These are phyloP conservation scores for Aurifilum marmelostoma DNA, from an alignment of 2,329 filamentous ascomycete species.

Conservation along the genomic window DNA sequence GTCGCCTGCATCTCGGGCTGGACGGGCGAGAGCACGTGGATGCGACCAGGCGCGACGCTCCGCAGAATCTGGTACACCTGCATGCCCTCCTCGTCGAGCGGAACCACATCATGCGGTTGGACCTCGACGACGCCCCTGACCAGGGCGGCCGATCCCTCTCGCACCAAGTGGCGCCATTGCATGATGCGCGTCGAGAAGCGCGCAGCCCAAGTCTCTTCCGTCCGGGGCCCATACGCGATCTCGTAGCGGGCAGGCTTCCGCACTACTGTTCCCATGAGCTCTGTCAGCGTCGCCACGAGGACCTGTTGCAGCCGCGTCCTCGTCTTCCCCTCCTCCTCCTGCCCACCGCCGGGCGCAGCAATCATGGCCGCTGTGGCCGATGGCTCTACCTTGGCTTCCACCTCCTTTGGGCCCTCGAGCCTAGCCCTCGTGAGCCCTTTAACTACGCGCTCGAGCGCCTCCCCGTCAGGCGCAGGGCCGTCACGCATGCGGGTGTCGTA, in stretches of 20 bases:
- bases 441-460: slow-evolving; percentile 28
- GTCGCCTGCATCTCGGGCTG: slow-evolving; percentile 23
- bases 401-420: slow-evolving; percentile 7
- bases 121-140: slow-evolving; percentile 21
- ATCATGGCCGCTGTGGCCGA: not conserved
- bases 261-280: slow-evolving; percentile 24
- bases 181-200: slow-evolving; percentile 28
- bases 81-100: slow-evolving; percentile 27
- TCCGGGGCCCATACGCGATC: slow-evolving; percentile 19
- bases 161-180: slow-evolving; percentile 26
- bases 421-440: slow-evolving; percentile 25
- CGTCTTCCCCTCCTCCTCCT: not conserved
- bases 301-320: slow-evolving; percentile 22
- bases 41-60: slow-evolving; percentile 22
- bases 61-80: slow-evolving; percentile 28
- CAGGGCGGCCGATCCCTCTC: slow-evolving; percentile 18
- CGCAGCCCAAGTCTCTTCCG: slow-evolving; percentile 26
- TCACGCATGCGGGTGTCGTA: slow-evolving; percentile 17
- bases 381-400: not conserved
- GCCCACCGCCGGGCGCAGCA: not conserved
- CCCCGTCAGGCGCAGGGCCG: slow-evolving; percentile 25
- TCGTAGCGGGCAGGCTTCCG: slow-evolving; percentile 24
- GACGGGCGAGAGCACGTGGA: slow-evolving; percentile 25
- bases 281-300: slow-evolving; percentile 15
- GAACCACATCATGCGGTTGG: slow-evolving; percentile 19